These are phyloP conservation scores for Ceratocystis lukuohia DNA, from an alignment of 2,329 filamentous ascomycete genomes.

Conservation along the genomic window DNA sequence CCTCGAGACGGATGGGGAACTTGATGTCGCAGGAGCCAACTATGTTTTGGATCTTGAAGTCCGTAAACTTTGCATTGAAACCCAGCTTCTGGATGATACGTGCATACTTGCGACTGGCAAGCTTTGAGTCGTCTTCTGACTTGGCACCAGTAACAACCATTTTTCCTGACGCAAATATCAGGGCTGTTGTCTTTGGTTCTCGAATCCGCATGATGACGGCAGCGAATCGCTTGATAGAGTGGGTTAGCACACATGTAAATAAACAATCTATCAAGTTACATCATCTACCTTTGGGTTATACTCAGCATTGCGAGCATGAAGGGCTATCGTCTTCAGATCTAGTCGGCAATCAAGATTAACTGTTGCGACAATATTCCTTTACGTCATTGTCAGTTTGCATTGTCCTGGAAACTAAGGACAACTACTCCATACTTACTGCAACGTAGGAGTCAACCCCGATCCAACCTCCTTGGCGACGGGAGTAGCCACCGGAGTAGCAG, in stretches of 20 bases:
- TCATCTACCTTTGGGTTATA: constrained; percentile 83
- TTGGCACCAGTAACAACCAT: constrained; percentile 99
- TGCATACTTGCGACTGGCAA: constrained; percentile 93
- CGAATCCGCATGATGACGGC: constrained; percentile 99
- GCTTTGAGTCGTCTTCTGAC: constrained; percentile 93
- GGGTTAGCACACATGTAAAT: constrained; percentile 25
- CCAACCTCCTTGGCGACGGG: constrained; percentile 70
- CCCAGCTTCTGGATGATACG: constrained; percentile 99
- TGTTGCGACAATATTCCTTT: constrained; percentile 96
- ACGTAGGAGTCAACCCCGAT: constrained; percentile 74
- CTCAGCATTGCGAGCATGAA: constrained; percentile 95
- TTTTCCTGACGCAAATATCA: constrained; percentile 97
- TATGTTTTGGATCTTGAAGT: constrained; percentile 99
- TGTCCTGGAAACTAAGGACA: constrained; percentile 20
- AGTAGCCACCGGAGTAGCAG: constrained; percentile 81
- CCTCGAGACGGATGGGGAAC: constrained; percentile 94
- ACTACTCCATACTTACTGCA: constrained; percentile 72
- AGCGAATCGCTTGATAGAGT: constrained; percentile 65
- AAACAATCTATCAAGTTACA: neutral
- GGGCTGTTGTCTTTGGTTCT: constrained; percentile 92
- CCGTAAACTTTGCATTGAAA: constrained; percentile 98
- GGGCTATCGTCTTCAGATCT: constrained; percentile 96
- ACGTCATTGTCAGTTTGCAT: constrained; percentile 34
- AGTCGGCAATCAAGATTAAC: constrained; percentile 96
- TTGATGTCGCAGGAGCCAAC: constrained; percentile 98